A percentile compares a stretch with the other conserved stretches of the same genome.
Evolutionary conservation across 176 grass and related monocot species (phyloP).

Genomic region (Oropetium thomaeum): DNA sequence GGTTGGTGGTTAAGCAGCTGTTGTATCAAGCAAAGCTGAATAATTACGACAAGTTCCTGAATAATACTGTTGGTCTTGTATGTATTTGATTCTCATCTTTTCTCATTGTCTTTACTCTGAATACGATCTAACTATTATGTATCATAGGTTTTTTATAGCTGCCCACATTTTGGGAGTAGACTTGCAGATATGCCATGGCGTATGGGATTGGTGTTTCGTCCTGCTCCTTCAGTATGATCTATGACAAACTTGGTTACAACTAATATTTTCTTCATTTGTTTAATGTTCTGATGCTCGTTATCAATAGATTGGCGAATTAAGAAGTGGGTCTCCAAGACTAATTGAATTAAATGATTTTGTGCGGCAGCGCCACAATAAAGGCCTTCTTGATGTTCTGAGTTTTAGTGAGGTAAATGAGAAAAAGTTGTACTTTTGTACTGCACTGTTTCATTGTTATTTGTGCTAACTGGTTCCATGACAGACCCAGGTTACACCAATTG

Average conservation of each 20-base stretch:
- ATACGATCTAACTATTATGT: slow-evolving; percentile 31
- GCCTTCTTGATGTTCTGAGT: slow-evolving; percentile 83
- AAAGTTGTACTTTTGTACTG: background rate
- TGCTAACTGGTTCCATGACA: slow-evolving; percentile 42
- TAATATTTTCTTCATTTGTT: background rate
- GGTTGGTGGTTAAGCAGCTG: slow-evolving; percentile 96
- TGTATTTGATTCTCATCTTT: slow-evolving; percentile 26
- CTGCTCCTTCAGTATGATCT: slow-evolving; percentile 75
- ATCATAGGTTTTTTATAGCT: slow-evolving; percentile 91
- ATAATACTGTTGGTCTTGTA: slow-evolving; percentile 86
- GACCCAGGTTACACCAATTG: slow-evolving; percentile 95
- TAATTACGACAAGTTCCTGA: slow-evolving; percentile 71
- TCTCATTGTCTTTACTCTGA: slow-evolving; percentile 5
- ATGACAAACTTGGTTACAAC: slow-evolving; percentile 10
- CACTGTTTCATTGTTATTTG: background rate
- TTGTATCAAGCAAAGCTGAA: slow-evolving; percentile 85
- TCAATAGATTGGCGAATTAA: slow-evolving; percentile 84
- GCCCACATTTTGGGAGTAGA: slow-evolving; percentile 98
- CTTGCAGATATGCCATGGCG: slow-evolving; percentile 99
- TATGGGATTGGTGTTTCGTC: slow-evolving; percentile 93
- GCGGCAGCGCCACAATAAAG: slow-evolving; percentile 69
- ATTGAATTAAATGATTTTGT: slow-evolving; percentile 87
- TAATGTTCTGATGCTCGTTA: slow-evolving; percentile 18
- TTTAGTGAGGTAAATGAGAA: slow-evolving; percentile 79
- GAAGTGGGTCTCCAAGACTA: slow-evolving; percentile 89